These are phyloP conservation scores for Pythium scleroteichum DNA, from an alignment of 352 stramenopile genomes.

Conservation along the genomic window DNA sequence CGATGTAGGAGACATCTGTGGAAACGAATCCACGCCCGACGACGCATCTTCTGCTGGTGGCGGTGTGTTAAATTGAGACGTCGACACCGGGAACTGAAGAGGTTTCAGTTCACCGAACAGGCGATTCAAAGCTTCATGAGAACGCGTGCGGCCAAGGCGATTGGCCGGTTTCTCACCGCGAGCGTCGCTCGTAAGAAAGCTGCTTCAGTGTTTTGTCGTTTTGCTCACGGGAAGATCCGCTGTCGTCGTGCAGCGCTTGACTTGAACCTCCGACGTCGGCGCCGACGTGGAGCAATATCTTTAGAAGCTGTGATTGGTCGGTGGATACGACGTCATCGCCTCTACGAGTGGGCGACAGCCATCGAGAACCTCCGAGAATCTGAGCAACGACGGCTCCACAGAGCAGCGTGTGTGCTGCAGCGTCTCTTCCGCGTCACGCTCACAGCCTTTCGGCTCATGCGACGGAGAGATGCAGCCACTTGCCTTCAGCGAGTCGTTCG, in stretches of 20 bases:
- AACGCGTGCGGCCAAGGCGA: no score
- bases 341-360: no score
- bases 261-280: not conserved
- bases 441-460: slow-evolving; percentile 23
- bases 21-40: not conserved
- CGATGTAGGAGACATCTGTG: not conserved
- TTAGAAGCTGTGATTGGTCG: not conserved
- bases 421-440: slow-evolving; percentile 26
- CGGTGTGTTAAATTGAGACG: not conserved
- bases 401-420: slow-evolving; percentile 24
- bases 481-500: slow-evolving; percentile 26
- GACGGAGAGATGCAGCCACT: slow-evolving; percentile 16
- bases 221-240: not conserved
- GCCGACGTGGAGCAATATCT: not conserved
- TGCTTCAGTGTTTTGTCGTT: not conserved
- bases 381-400: not conserved
- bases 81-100: not conserved
- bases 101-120: no score
- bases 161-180: no score
- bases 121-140: not conserved
- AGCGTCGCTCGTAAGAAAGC: not conserved
- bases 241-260: not conserved
- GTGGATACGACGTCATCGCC: not conserved
- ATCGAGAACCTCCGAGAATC: no score
- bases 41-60: slow-evolving; percentile 13